phyloP scores from a whole-genome alignment of 208 protist genomes.

The Crithidia fasciculata region DNA sequence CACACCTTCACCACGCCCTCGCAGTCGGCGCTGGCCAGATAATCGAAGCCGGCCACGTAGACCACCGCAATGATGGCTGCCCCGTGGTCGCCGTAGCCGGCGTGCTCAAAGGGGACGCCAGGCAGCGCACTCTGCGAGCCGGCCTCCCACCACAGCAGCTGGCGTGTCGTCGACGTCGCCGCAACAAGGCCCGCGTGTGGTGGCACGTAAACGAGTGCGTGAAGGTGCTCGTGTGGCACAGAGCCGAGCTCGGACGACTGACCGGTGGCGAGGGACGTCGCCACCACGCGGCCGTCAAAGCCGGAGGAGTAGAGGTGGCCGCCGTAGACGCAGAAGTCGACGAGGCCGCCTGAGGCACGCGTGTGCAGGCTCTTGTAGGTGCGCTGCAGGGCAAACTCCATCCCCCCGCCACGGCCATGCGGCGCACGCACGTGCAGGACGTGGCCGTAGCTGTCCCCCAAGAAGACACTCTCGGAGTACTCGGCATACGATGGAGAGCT shows the following conservation, averaged over 20 bases:
- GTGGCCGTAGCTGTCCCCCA: constrained; percentile 54
- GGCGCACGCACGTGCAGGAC: constrained; percentile 57
- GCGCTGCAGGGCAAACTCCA: constrained; percentile 37
- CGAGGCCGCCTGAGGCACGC: constrained; percentile 52
- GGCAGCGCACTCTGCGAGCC: constrained; percentile 39
- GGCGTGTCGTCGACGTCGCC: constrained; percentile 33
- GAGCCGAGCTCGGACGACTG: constrained; percentile 22
- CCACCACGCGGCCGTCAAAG: constrained; percentile 64
- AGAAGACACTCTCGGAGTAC: constrained; percentile 50
- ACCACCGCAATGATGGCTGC: constrained; percentile 56
- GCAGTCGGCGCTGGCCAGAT: constrained; percentile 76
- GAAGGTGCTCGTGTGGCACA: constrained; percentile 24
- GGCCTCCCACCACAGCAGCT: constrained; percentile 68
- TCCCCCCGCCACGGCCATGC: constrained; percentile 22
- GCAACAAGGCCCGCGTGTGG: constrained; percentile 28
- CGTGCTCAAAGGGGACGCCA: constrained; percentile 40
- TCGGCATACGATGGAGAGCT: constrained; percentile 43
- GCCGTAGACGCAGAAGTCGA: constrained; percentile 68
- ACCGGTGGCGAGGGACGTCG: constrained; percentile 49
- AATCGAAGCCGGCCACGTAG: constrained; percentile 55
- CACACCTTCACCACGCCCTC: constrained; percentile 80
- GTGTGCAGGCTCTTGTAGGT: constrained; percentile 49
- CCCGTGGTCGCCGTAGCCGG: constrained; percentile 38
- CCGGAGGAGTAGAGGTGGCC: constrained; percentile 57
- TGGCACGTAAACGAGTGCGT: constrained; percentile 27